Evolutionary conservation across 495 filamentous ascomycete genomes (phyloP), one percentile per base, ranked within the genome.

Genomic region (Pyronema omphalodes): DNA sequence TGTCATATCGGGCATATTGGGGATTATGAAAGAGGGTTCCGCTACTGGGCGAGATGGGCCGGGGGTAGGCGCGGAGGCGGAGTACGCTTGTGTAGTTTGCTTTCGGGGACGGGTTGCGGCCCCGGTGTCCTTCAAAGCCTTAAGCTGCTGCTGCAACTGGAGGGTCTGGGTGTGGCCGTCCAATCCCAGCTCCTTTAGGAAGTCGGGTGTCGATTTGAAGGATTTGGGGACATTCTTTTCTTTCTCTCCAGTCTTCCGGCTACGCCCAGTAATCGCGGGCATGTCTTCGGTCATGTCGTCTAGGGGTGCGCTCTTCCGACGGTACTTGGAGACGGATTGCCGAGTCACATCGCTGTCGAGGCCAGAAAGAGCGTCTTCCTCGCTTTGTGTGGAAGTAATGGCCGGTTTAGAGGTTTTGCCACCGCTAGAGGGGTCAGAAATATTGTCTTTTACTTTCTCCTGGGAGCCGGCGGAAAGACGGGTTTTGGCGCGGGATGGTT

Each of bases 1-100:
- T 9, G 81, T 81, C 49, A 84, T 71, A 57, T 84, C 83, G 9
- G 81, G 78, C 44, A 83, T 69, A 46, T 82, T 76, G 7, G 81
- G 80, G 29, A 85, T 74, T 48, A 78, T 69, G 63, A 83, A 82
- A 1, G 81, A 83, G 11, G 44, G n/a, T 43, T 78, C 73, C 23
- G 23, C 23, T 43, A 72, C 71, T 29, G 23, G 23, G 23, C 23
- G 23, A 8, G 60, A 65, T 5, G 71, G 74, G 43, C 60, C 65
- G 12, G 36, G 11, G 12, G 46, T 19, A 9, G 37, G 37, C 3
- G 41, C 47, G 14, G 51, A 3, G 11, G 11, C 14, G 17, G 35
- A 17, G 36, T 12, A 33, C 3, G 9, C 8, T n/a, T 41, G 50
- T 17, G 15, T 12, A 43, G 37, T 14, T 51, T 65, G 62, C 18